Evolutionary conservation across 1,284 basidiomycete species (phyloP), one percentile per base, ranked within the genome.

Genomic region (Pseudozyma tsukubaensis): DNA sequence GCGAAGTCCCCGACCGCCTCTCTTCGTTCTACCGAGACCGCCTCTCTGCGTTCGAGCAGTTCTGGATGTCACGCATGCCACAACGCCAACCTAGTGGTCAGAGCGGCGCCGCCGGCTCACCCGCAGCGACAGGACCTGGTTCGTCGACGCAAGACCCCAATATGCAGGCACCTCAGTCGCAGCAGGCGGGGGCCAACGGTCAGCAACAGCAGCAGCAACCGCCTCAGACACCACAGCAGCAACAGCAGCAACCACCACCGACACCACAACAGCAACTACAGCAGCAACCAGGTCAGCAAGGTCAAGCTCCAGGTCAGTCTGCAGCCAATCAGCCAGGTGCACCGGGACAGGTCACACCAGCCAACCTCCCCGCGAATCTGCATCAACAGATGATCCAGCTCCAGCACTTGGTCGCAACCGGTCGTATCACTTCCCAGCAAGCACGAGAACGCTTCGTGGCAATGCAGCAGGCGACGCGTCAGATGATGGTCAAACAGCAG

Each of bases 361-460:
- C 65, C 9, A 73, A 68, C 34, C 44, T 77, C 37, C 72, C 73
- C 9, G 64, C 63, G 34, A 64, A 55, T 48, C 52, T 79, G 71
- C 71, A 74, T 11, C 69, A 76, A 56, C 80, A 81, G 50, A 72
- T 80, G 75, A 52, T 64, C 14, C 78, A 79, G 51, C 55, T 81
- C 21, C 78, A 80, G 56, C 63, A 68, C 3, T 61, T 80, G 11
- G 77, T 81, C 5, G 43, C 70, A 2, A 45, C 69, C 2, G 77
- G 75, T 16, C 75, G 76, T 42, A 78, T 82, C 58, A 72, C 78
- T 29, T 76, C 76, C 18, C 77, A 82, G 58, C 75, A 81, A 55
- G 80, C 80, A 7, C 72, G 72, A 9, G 74, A 76, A 34, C 77
- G 76, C 7, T 80, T 78, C 42, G 49, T 74, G 14, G 76, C 78